Conservation (phyloP, 495 filamentous ascomycete species). For the Aspergillus asperescens region DNA sequence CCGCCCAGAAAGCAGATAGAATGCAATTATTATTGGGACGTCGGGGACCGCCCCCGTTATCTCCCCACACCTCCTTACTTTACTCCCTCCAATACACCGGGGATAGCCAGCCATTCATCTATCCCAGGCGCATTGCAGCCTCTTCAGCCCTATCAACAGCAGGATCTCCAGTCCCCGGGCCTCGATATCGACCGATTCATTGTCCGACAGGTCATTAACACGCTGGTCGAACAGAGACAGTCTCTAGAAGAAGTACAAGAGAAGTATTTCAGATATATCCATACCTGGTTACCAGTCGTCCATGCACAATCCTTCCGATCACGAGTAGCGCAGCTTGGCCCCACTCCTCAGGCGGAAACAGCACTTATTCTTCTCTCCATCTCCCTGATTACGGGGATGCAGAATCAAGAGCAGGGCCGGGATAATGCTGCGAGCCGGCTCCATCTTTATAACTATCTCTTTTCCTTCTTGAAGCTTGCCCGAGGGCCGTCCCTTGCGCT, state of each 20-base stretch:
- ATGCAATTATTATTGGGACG: slow-evolving; percentile 7
- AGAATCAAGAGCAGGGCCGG: not conserved
- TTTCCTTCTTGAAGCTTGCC: not conserved
- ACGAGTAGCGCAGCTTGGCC: not conserved
- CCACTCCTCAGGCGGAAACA: not conserved
- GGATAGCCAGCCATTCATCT: not conserved
- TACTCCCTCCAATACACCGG: not conserved
- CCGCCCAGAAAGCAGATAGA: not conserved
- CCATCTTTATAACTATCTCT: not conserved
- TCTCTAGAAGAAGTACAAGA: not conserved
- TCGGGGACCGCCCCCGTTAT: not conserved
- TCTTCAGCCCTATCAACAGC: not conserved
- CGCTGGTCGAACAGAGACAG: not conserved
- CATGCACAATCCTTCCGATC: not conserved
- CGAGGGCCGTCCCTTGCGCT: not conserved
- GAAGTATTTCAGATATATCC: not conserved
- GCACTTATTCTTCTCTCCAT: slow-evolving; percentile 1
- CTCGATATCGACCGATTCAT: slow-evolving; percentile 4
- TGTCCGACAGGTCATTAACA: not conserved
- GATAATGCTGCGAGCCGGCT: no score
- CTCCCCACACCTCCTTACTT: not conserved
- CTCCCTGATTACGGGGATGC: not conserved
- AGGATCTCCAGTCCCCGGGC: not conserved
- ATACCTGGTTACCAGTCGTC: slow-evolving; percentile 7
- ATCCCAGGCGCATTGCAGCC: not conserved